Evolutionary conservation across 495 filamentous ascomycete genomes (phyloP).

Genomic region (Aspergillus hancockii): DNA sequence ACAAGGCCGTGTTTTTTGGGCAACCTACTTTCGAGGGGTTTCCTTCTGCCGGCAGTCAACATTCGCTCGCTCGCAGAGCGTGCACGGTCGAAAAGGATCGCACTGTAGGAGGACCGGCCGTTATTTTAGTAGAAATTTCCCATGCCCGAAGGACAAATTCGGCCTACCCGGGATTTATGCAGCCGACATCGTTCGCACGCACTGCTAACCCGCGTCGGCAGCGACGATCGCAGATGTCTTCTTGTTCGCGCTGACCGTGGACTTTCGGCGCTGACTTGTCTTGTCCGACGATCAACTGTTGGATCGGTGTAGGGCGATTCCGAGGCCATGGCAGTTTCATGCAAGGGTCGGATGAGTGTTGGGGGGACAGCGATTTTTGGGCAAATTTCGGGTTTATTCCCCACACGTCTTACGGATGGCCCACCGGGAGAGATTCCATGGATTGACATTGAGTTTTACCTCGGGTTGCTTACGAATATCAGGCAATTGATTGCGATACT

Average conservation of each 20-base stretch:
- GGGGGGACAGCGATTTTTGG: not conserved
- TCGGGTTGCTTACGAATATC: too few species aligned
- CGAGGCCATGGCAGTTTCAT: not conserved
- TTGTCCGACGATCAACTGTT: not conserved
- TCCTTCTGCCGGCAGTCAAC: slow-evolving; percentile 21
- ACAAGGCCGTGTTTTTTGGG: not conserved
- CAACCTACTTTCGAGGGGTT: slow-evolving; percentile 11
- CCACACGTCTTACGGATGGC: not conserved
- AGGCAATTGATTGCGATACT: too few species aligned
- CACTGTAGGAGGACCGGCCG: slow-evolving; percentile 18
- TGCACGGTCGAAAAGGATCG: slow-evolving; percentile 33
- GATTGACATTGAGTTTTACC: too few species aligned
- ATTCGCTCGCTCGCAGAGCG: slow-evolving; percentile 28
- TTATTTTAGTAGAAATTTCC: not conserved
- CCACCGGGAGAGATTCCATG: too few species aligned
- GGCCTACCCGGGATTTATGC: slow-evolving; percentile 30
- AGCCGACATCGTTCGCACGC: slow-evolving; percentile 35
- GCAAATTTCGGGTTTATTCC: not conserved
- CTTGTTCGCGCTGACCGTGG: not conserved
- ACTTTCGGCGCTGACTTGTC: not conserved
- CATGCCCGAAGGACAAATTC: not conserved
- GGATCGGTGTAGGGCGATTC: not conserved
- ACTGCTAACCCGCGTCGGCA: slow-evolving; percentile 32
- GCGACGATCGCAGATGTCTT: not conserved
- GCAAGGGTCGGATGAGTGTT: not conserved